phyloP scores from a whole-genome alignment of 225 moss, liverwort and hornwort species.

The Polytrichum formosum region DNA sequence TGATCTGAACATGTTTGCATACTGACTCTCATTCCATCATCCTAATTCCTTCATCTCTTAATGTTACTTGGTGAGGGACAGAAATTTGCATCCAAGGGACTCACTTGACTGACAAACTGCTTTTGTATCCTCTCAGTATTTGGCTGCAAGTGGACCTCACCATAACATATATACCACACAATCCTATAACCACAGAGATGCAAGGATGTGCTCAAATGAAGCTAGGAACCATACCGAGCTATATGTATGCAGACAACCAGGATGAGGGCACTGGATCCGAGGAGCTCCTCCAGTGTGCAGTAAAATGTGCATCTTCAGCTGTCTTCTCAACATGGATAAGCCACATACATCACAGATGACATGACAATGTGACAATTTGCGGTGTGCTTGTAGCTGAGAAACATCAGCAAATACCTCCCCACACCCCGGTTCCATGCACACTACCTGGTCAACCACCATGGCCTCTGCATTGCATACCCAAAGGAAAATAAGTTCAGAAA shows the following conservation, averaged over 20 bases:
- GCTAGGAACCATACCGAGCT: slow-evolving; percentile 18
- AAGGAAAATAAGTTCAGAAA: background rate
- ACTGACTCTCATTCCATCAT: background rate
- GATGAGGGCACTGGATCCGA: slow-evolving; percentile 22
- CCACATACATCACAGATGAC: slow-evolving; percentile 36
- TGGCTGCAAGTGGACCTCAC: background rate
- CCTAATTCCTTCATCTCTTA: background rate
- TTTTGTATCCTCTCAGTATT: background rate
- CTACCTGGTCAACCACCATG: slow-evolving; percentile 11
- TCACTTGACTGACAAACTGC: background rate
- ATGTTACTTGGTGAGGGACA: background rate
- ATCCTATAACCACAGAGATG: background rate
- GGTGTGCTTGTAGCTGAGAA: slow-evolving; percentile 14
- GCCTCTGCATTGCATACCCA: slow-evolving; percentile 6
- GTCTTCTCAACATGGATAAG: slow-evolving; percentile 23
- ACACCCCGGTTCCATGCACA: slow-evolving; percentile 38
- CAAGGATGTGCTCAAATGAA: background rate
- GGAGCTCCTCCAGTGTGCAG: slow-evolving; percentile 20
- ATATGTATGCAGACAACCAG: slow-evolving; percentile 38
- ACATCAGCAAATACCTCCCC: slow-evolving; percentile 18
- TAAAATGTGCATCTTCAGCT: slow-evolving; percentile 13
- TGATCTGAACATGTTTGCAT: background rate
- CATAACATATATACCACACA: background rate
- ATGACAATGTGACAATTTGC: slow-evolving; percentile 19
- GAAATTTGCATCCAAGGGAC: background rate